Percentiles rank a stretch among this genome's conserved stretches.
Conservation (phyloP, 208 protist species). For the Strigomonas culicis region DNA sequence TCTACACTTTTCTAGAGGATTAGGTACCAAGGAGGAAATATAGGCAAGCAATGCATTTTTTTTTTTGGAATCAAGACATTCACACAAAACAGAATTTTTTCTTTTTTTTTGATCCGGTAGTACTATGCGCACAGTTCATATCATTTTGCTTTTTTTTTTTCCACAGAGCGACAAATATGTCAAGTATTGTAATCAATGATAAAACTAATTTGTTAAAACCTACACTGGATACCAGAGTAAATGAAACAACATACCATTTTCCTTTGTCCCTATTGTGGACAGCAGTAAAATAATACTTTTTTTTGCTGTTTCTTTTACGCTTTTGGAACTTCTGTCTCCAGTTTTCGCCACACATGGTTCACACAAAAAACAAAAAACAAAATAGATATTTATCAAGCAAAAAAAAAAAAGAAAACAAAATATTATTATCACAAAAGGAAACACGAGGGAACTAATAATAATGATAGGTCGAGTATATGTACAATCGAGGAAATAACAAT, state of each 20-base stretch:
- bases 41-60: neutral
- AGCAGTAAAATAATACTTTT: neutral
- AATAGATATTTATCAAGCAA: neutral
- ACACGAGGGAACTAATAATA: neutral
- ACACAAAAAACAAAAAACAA: constrained; percentile 1
- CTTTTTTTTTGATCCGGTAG: neutral
- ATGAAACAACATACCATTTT: too few species aligned
- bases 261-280: too few species aligned
- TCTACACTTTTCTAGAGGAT: too few species aligned
- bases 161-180: neutral
- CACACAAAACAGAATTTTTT: neutral
- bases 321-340: too few species aligned
- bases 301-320: neutral
- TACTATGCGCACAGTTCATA: neutral
- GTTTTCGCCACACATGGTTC: too few species aligned
- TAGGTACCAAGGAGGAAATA: too few species aligned
- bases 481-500: neutral
- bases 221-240: too few species aligned
- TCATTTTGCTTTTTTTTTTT: neutral
- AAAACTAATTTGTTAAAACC: too few species aligned
- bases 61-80: constrained; percentile 3
- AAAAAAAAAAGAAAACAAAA: neutral
- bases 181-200: neutral
- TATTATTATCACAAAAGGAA: neutral
- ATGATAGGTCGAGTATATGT: neutral